Conservation (phyloP, 2,329 filamentous ascomycete genomes). For the Aspergillus sp. region DNA sequence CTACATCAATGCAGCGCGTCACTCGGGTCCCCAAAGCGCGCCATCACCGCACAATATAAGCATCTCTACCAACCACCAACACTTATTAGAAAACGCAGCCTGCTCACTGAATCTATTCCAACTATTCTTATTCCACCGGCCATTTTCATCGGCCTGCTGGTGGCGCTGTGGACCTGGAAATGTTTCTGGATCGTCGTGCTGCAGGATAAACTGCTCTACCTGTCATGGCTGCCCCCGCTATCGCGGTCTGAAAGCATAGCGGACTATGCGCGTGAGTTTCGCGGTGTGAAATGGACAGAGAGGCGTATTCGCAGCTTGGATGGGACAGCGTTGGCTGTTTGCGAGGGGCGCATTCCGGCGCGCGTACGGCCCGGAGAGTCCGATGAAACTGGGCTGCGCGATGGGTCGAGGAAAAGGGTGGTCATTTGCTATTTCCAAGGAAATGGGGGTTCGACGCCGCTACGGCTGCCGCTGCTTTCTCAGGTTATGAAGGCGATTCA, state of each 20-base stretch:
- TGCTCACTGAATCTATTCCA: constrained; percentile 35
- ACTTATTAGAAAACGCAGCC: neutral
- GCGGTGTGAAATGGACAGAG: constrained; percentile 67
- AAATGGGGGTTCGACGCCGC: constrained; percentile 33
- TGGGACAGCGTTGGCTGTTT: constrained; percentile 54
- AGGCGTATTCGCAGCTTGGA: constrained; percentile 41
- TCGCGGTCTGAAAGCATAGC: constrained; percentile 65
- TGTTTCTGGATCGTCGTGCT: constrained; percentile 74
- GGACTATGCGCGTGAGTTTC: constrained; percentile 61
- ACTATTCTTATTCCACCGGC: constrained; percentile 62
- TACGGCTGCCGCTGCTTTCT: constrained; percentile 45
- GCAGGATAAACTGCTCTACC: constrained; percentile 81
- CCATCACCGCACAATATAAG: too few relatives aligned
- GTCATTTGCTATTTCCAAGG: constrained; percentile 36
- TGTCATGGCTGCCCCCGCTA: constrained; percentile 72
- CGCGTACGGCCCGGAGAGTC: constrained; percentile 17
- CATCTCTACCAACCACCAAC: neutral
- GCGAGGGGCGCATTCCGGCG: constrained; percentile 58
- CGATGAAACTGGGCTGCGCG: too few relatives aligned
- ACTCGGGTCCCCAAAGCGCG: too few relatives aligned
- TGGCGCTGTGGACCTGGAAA: constrained; percentile 63
- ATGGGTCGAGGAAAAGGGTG: constrained; percentile 12
- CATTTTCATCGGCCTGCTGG: constrained; percentile 64
- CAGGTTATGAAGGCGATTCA: constrained; percentile 38
- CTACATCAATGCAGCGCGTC: too few relatives aligned